Conservation (phyloP, 495 filamentous ascomycete genomes). For the Tuber magnatum region DNA sequence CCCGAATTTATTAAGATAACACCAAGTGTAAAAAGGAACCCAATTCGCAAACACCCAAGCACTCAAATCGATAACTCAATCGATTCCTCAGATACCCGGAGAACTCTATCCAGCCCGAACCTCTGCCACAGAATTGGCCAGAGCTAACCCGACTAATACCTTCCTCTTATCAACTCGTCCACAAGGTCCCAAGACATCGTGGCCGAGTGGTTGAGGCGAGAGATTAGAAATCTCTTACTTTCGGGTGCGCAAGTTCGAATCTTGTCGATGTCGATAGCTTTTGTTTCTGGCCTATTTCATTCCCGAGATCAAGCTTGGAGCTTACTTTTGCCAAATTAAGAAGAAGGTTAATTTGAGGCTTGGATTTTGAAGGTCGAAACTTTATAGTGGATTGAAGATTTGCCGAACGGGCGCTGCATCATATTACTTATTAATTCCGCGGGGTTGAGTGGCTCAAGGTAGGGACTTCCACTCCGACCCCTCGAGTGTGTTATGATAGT, state of each 20-base stretch:
- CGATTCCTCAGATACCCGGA: too few relatives aligned
- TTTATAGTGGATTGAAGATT: neutral
- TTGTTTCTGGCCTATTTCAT: neutral
- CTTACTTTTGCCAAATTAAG: neutral
- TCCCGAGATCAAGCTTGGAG: neutral
- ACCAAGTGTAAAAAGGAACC: neutral
- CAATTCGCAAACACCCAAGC: neutral
- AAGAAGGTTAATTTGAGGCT: neutral
- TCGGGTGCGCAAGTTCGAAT: constrained; percentile 22
- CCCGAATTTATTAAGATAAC: neutral
- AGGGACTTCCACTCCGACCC: neutral
- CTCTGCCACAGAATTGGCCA: neutral
- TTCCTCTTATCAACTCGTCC: neutral
- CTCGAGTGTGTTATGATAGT: neutral
- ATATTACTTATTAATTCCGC: neutral
- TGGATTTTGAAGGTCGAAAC: neutral
- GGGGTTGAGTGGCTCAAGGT: neutral
- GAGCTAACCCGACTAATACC: neutral
- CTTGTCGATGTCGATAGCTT: constrained; percentile 16
- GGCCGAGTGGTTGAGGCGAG: constrained; percentile 22
- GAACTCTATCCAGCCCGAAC: neutral
- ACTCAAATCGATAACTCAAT: neutral
- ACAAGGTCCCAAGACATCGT: constrained; percentile 2
- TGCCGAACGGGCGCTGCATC: neutral
- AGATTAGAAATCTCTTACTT: constrained; percentile 13